A percentile compares a stretch with the other conserved stretches of the same genome.
Evolutionary conservation across 2,329 filamentous ascomycete genomes (phyloP).

Genomic region (Cladorrhinum sp.): DNA sequence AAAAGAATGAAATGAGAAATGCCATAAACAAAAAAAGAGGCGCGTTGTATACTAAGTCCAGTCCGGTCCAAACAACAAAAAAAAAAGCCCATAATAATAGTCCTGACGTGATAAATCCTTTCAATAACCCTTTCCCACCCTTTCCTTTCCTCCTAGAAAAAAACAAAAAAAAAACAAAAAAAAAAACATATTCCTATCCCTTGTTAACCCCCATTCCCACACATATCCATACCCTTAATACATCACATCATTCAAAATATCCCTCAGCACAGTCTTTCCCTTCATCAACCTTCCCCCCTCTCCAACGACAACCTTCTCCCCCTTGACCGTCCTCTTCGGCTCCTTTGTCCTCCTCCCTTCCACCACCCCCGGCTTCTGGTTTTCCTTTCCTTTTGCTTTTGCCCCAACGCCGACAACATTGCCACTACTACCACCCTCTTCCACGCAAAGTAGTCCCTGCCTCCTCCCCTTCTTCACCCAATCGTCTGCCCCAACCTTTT

Average conservation of each 20-base stretch:
- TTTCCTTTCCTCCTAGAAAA: no score
- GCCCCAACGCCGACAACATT: background rate
- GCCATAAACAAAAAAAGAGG: no score
- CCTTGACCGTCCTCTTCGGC: conserved; percentile 51
- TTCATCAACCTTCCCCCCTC: conserved; percentile 62
- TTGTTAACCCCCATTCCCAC: no score
- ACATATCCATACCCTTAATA: conserved; percentile 15
- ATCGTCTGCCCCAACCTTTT: conserved; percentile 20
- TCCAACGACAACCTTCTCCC: conserved; percentile 60
- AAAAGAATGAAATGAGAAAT: no score
- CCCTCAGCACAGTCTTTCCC: conserved; percentile 65
- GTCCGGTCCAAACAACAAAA: no score
- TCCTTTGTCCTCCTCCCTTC: conserved; percentile 38
- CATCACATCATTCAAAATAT: conserved; percentile 72
- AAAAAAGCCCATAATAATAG: no score
- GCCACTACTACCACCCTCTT: background rate
- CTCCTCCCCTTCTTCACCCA: conserved; percentile 2
- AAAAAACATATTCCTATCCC: no score
- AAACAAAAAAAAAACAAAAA: no score
- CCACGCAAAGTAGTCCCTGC: background rate
- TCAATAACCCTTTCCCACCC: no score
- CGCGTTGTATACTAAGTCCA: no score
- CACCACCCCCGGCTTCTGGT: conserved; percentile 42
- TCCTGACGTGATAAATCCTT: no score
- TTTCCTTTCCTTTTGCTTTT: conserved; percentile 8